Base-by-base conservation (phyloP, 2,329 filamentous ascomycete species). In the Chrysoporthe puriensis region DNA sequence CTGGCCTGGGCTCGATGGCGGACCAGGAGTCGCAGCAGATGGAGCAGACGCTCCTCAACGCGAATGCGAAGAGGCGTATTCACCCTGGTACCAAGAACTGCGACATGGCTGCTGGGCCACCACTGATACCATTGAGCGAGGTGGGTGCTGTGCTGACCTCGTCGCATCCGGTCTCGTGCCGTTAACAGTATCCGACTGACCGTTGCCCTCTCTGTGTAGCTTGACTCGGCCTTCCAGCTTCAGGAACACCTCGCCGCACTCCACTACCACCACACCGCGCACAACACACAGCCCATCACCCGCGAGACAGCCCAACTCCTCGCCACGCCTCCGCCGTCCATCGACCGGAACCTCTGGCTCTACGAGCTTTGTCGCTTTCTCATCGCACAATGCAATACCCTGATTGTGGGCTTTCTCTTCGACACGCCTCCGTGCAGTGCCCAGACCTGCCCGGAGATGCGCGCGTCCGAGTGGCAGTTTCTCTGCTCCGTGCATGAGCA, bases 381-480 rank as follows among this genome's bases (percentile, higher is more conserved):
- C 68, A 96, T 95, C 64, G 91, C 95, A 72, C 94, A 97, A 80
- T 95, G 93, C 77, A 99, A 99, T 82, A 89, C 90, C 71, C 87
- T 99, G 66, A 92, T 98, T 72, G 90, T 97, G 68, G 93, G 93
- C 71, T 95, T 99, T 75, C 93, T 99, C 74, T 92, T 94, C 77
- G 96, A 98, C 79, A 86, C 85, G 56, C 95, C 95, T 7, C 91
- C 95, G 3, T 99, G 96, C 81, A 97, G 93, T 69, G 88, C 92
- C 16, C 85, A 86, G 71, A 97, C 96, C 1, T 99, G 96, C 76
- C 94, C 94, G 43, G 96, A 99, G 81, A 99, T 99, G 96, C 94
- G 96, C 76, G 96, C 96, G 2, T 96, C 92, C 42, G 95, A 99
- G 82, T 99, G 96, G 96, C 96, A 99, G 81, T 99, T 98, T 76